phyloP scores from a whole-genome alignment of 1,139 yeast genomes.

The Cylindricascospora bacillispora region DNA sequence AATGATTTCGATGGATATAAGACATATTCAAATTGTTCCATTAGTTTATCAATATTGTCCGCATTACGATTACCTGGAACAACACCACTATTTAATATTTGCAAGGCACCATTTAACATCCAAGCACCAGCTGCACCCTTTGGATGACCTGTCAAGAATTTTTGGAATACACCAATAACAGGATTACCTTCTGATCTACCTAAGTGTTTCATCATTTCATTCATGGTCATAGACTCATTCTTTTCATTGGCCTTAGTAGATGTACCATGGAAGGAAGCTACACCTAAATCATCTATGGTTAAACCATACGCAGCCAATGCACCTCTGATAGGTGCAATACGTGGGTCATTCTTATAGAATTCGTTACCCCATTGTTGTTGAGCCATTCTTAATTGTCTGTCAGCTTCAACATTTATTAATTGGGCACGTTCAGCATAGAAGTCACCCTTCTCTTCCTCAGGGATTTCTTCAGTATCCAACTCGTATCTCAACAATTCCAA shows the following conservation, averaged over 20 bases:
- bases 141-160: slow-evolving; percentile 98
- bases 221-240: slow-evolving; percentile 88
- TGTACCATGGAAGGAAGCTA: slow-evolving; percentile 99
- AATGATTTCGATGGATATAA: slow-evolving; percentile 89
- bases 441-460: slow-evolving; percentile 32
- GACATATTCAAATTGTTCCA: slow-evolving; percentile 77
- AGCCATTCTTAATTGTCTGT: slow-evolving; percentile 77
- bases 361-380: slow-evolving; percentile 93
- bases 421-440: slow-evolving; percentile 76
- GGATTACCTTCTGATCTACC: slow-evolving; percentile 98
- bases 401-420: slow-evolving; percentile 76
- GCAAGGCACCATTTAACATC: slow-evolving; percentile 98
- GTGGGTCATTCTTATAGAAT: slow-evolving; percentile 80
- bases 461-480: slow-evolving; percentile 46
- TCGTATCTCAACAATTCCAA: slow-evolving; percentile 59
- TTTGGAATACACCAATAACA: slow-evolving; percentile 95
- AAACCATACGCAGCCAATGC: slow-evolving; percentile 88
- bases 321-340: slow-evolving; percentile 95
- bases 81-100: slow-evolving; percentile 80
- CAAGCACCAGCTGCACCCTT: slow-evolving; percentile 99
- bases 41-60: slow-evolving; percentile 76
- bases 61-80: slow-evolving; percentile 99
- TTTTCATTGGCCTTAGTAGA: slow-evolving; percentile 97
- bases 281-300: slow-evolving; percentile 88
- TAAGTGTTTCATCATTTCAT: slow-evolving; percentile 84